phyloP scores from a whole-genome alignment of 1,284 basidiomycete genomes.

The Tilletia caries region DNA sequence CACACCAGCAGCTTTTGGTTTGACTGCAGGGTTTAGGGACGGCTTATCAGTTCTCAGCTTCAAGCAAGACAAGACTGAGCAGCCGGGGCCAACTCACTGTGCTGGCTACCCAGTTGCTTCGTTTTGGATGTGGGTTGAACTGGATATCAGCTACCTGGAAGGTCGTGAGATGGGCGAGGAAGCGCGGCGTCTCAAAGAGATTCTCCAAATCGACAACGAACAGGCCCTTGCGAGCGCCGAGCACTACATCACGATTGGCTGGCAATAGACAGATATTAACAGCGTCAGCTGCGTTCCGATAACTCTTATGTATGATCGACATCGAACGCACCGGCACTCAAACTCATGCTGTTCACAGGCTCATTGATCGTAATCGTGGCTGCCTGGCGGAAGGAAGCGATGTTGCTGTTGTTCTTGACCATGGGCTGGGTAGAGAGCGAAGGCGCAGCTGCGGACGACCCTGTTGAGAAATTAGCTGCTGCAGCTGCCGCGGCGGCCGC shows the following conservation, averaged over 20 bases:
- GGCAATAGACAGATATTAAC: background rate
- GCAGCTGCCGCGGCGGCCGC: background rate
- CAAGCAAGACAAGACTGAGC: too few species aligned
- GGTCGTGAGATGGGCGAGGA: slow-evolving; percentile 87
- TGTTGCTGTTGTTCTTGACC: slow-evolving; percentile 7
- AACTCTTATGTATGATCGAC: background rate
- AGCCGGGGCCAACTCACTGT: too few species aligned
- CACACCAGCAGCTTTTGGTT: slow-evolving; percentile 94
- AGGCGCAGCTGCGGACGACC: background rate
- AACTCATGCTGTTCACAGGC: slow-evolving; percentile 51
- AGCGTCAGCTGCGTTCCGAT: too few species aligned
- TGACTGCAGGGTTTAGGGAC: slow-evolving; percentile 57
- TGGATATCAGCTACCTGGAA: slow-evolving; percentile 93
- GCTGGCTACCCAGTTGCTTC: slow-evolving; percentile 85
- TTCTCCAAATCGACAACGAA: slow-evolving; percentile 92
- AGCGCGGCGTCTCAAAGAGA: slow-evolving; percentile 80
- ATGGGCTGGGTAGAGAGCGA: background rate
- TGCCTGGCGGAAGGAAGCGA: slow-evolving; percentile 16
- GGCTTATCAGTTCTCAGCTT: too few species aligned
- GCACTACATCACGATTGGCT: slow-evolving; percentile 50
- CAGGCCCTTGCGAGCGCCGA: slow-evolving; percentile 71
- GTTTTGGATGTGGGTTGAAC: slow-evolving; percentile 86
- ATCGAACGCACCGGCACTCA: slow-evolving; percentile 36
- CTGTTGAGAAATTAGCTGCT: background rate
- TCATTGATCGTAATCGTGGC: slow-evolving; percentile 25